Percentiles rank a stretch among this genome's conserved stretches.
Conservation (phyloP, 2,329 filamentous ascomycete species). For the Curvularia hawaiiensis region DNA sequence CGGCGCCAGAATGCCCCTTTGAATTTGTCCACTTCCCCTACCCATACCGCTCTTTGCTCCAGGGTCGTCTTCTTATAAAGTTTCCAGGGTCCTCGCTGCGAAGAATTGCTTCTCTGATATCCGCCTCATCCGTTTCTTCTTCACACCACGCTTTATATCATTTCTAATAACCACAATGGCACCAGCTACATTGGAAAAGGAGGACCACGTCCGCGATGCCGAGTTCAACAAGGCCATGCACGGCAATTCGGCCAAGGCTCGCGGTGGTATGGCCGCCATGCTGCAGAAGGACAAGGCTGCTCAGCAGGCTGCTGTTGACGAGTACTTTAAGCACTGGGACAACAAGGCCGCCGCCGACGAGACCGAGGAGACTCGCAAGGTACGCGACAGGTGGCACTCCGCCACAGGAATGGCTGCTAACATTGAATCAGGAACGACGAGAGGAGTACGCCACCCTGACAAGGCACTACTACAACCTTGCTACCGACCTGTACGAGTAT, state of each 20-base stretch:
- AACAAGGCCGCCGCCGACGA: conserved; percentile 79
- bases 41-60: conserved; percentile 34
- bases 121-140: conserved; percentile 6
- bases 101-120: conserved; percentile 24
- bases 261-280: conserved; percentile 81
- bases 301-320: conserved; percentile 81
- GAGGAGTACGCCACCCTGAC: conserved; percentile 93
- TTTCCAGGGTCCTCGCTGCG: conserved; percentile 19
- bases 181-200: conserved; percentile 70
- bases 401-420: conserved; percentile 21
- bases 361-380: conserved; percentile 81
- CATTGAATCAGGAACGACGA: conserved; percentile 68
- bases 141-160: conserved; percentile 1
- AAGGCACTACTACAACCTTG: conserved; percentile 95
- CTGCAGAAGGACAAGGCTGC: conserved; percentile 79
- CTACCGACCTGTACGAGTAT: conserved; percentile 96
- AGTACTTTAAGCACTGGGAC: conserved; percentile 98
- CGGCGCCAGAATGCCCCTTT: conserved; percentile 11
- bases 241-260: conserved; percentile 70
- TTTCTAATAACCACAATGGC: conserved; percentile 52
- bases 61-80: conserved; percentile 20
- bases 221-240: conserved; percentile 91
- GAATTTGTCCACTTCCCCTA: conserved; percentile 30
- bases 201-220: conserved; percentile 85
- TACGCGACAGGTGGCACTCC: conserved; percentile 44